Evolutionary conservation across 192 early-diverging fungal species (phyloP).

Genomic region (Gaertneriomyces sp.): DNA sequence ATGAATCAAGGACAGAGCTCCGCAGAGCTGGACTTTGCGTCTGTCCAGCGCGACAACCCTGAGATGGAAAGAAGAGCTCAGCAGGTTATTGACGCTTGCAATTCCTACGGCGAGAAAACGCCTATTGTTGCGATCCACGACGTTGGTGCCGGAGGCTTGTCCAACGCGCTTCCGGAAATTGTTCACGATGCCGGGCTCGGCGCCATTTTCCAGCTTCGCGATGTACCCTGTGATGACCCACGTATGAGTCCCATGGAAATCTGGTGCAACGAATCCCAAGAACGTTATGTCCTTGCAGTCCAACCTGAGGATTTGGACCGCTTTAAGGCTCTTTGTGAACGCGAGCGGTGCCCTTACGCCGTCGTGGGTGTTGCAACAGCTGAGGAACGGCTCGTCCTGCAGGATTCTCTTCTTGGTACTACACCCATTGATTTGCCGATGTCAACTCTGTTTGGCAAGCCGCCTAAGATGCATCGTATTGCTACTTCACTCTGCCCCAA

Average conservation of each 20-base stretch:
- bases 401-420: conserved; percentile 65
- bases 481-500: conserved; percentile 53
- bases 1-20: conserved; percentile 84
- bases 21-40: conserved; percentile 92
- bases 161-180: conserved; percentile 96
- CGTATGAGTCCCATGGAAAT: conserved; percentile 99
- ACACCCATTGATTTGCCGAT: conserved; percentile 91
- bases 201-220: conserved; percentile 84
- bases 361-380: conserved; percentile 84
- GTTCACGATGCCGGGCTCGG: conserved; percentile 94
- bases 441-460: conserved; percentile 93
- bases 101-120: conserved; percentile 67
- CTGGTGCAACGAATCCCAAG: conserved; percentile 99
- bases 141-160: conserved; percentile 98
- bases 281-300: conserved; percentile 97
- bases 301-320: conserved; percentile 56
- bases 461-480: conserved; percentile 89
- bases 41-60: conserved; percentile 98
- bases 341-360: conserved; percentile 91
- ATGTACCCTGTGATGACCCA: conserved; percentile 86
- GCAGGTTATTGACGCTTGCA: conserved; percentile 95
- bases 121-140: conserved; percentile 96
- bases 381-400: conserved; percentile 76
- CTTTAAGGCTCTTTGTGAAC: conserved; percentile 74
- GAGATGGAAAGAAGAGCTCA: conserved; percentile 99